Percentiles rank a stretch among this genome's conserved stretches.
These are phyloP conservation scores for Xylaria longipes DNA, from an alignment of 495 filamentous ascomycete species.

Conservation along the genomic window DNA sequence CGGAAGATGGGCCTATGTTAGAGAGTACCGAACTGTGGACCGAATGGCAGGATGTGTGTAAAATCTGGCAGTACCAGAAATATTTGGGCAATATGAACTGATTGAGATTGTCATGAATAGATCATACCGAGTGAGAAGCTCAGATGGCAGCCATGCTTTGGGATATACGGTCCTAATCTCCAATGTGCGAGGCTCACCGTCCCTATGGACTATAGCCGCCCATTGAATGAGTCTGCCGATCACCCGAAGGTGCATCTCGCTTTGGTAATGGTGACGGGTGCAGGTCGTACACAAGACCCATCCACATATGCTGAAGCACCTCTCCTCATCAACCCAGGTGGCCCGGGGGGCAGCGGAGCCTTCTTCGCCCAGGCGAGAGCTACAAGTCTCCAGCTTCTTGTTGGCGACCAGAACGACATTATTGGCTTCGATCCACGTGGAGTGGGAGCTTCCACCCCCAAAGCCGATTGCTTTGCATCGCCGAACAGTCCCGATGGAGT, in stretches of 20 bases:
- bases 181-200: slow-evolving; percentile 64
- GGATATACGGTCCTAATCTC: slow-evolving; percentile 38
- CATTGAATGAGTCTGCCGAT: slow-evolving; percentile 41
- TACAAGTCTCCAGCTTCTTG: slow-evolving; percentile 48
- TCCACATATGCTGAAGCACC: slow-evolving; percentile 32
- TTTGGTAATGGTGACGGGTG: slow-evolving; percentile 57
- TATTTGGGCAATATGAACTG: background rate
- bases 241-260: slow-evolving; percentile 57
- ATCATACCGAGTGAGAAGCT: slow-evolving; percentile 53
- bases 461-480: slow-evolving; percentile 41
- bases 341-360: slow-evolving; percentile 59
- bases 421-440: slow-evolving; percentile 48
- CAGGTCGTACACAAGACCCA: slow-evolving; percentile 57
- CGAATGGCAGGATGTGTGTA: slow-evolving; percentile 38
- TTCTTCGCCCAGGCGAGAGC: slow-evolving; percentile 46
- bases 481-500: slow-evolving; percentile 26
- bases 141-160: slow-evolving; percentile 48
- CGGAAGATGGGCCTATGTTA: slow-evolving; percentile 3
- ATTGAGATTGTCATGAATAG: slow-evolving; percentile 37
- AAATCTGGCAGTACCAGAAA: background rate
- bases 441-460: slow-evolving; percentile 41
- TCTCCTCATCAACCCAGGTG: slow-evolving; percentile 47
- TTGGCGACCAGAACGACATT: slow-evolving; percentile 43
- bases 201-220: slow-evolving; percentile 62
- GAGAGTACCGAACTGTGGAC: slow-evolving; percentile 30